phyloP scores from a whole-genome alignment of 1,284 basidiomycete species.

The Cryptococcus deneoformans region DNA sequence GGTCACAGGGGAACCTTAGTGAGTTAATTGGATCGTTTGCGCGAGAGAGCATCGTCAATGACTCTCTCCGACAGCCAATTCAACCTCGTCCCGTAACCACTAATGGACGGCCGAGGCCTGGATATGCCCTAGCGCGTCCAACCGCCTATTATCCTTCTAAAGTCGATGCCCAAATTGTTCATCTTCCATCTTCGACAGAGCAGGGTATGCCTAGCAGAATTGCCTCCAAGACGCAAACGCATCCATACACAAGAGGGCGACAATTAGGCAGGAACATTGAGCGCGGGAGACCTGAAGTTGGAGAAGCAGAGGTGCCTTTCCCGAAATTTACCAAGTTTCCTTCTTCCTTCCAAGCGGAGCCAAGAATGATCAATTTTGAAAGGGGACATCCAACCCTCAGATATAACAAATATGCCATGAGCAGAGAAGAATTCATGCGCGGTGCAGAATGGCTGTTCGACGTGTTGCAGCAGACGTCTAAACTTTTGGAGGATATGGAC shows the following conservation, averaged over 20 bases:
- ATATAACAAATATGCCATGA: neutral
- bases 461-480: neutral
- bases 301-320: neutral
- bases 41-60: neutral
- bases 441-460: slow-evolving; percentile 6
- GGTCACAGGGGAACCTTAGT: neutral
- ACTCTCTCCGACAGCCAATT: neutral
- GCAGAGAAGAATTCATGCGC: slow-evolving; percentile 4
- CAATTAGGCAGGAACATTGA: neutral
- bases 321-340: neutral
- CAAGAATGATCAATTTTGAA: neutral
- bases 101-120: too few relatives aligned
- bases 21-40: neutral
- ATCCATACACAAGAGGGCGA: too few relatives aligned
- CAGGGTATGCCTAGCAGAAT: too few relatives aligned
- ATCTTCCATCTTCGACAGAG: too few relatives aligned
- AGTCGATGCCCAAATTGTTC: too few relatives aligned
- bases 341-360: neutral
- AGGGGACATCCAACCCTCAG: neutral
- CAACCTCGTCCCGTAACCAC: neutral
- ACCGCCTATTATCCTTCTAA: too few relatives aligned
- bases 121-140: too few relatives aligned
- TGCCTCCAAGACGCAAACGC: too few relatives aligned
- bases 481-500: neutral
- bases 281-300: neutral